These are phyloP conservation scores for Camillea tinctor DNA, from an alignment of 2,329 filamentous ascomycete species.

Conservation along the genomic window DNA sequence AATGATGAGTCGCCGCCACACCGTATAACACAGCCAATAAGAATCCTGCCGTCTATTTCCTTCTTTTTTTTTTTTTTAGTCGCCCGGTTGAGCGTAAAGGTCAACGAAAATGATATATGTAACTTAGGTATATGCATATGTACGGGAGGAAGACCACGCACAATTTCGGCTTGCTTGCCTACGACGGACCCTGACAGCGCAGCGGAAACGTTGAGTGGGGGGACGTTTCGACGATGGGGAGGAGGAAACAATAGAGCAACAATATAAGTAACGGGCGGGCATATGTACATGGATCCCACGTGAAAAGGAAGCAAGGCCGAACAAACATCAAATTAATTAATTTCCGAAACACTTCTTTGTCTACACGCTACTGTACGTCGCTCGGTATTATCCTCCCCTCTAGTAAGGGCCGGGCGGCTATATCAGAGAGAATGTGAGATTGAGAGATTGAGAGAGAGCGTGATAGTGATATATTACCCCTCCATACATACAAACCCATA, in stretches of 20 bases:
- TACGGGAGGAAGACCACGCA: background rate
- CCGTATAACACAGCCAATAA: too few species aligned
- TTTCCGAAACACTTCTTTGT: background rate
- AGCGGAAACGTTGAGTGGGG: background rate
- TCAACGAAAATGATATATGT: background rate
- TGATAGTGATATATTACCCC: background rate
- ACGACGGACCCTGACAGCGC: background rate
- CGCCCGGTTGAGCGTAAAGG: background rate
- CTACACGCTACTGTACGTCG: background rate
- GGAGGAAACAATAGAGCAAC: background rate
- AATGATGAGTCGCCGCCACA: too few species aligned
- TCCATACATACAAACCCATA: background rate
- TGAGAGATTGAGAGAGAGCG: too few species aligned
- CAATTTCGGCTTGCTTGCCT: background rate
- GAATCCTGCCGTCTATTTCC: background rate
- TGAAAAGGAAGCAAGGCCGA: constrained; percentile 2
- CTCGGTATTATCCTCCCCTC: background rate
- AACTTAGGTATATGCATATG: too few species aligned
- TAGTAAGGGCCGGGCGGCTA: background rate
- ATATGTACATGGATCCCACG: constrained; percentile 2
- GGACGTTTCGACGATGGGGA: background rate
- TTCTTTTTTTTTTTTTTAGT: too few species aligned
- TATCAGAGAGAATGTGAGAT: background rate
- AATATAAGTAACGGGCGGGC: background rate
- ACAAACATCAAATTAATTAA: constrained; percentile 5